These are phyloP conservation scores for Sporothrix schenckii DNA, from an alignment of 2,329 filamentous ascomycete genomes.

Conservation along the genomic window DNA sequence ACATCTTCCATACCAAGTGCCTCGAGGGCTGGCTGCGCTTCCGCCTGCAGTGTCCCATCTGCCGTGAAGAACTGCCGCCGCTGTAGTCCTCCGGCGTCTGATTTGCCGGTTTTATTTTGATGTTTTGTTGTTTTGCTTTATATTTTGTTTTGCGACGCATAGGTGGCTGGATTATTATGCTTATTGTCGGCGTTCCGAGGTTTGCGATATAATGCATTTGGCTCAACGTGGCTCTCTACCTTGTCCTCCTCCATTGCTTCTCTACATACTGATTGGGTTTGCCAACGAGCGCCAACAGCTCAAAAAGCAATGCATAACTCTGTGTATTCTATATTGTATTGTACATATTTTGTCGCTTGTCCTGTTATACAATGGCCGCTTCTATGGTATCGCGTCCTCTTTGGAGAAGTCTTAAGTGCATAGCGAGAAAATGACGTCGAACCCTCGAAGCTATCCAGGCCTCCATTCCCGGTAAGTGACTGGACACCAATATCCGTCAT, in stretches of 20 bases:
- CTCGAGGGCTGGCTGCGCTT: constrained; percentile 97
- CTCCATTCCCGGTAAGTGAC: too few species aligned
- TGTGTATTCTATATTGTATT: background rate
- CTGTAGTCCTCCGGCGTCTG: constrained; percentile 55
- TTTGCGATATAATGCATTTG: background rate
- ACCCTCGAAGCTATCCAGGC: too few species aligned
- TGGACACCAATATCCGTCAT: too few species aligned
- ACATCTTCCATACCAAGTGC: constrained; percentile 92
- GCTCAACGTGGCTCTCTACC: background rate
- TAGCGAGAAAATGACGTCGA: too few species aligned
- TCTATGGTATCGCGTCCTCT: background rate
- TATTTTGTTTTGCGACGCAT: background rate
- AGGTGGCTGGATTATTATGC: background rate
- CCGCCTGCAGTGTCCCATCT: constrained; percentile 91
- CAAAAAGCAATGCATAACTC: background rate
- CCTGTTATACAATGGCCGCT: background rate
- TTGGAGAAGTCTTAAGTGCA: too few species aligned
- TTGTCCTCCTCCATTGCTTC: background rate
- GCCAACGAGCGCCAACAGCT: background rate
- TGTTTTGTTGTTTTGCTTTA: background rate
- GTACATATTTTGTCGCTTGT: background rate
- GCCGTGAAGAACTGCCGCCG: constrained; percentile 84
- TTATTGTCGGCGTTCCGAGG: background rate
- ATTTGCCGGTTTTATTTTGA: background rate
- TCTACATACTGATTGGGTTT: background rate